Percentiles rank a stretch among this genome's conserved stretches.
Evolutionary conservation across 2,329 filamentous ascomycete genomes (phyloP).

Genomic region (Colletotrichum chrysophilum): DNA sequence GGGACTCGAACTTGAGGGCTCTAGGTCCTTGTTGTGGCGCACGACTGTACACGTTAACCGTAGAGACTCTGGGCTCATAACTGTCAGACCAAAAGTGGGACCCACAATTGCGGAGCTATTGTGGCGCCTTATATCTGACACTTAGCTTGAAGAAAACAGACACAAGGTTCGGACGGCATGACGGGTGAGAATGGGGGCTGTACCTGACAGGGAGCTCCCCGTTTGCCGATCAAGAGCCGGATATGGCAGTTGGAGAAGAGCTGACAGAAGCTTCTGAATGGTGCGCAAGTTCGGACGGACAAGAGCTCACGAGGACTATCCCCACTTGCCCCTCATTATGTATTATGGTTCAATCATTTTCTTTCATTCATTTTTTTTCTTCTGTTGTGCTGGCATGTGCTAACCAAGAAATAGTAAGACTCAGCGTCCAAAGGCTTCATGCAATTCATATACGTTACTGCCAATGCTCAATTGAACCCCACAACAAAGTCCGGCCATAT

Average conservation of each 20-base stretch:
- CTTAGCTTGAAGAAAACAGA: neutral
- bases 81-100: no score
- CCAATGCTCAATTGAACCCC: no score
- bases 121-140: no score
- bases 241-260: neutral
- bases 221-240: constrained; percentile 2
- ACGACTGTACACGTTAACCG: no score
- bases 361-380: neutral
- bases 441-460: neutral
- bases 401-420: neutral
- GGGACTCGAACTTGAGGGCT: no score
- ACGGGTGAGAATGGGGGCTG: neutral
- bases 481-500: neutral
- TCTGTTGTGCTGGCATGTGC: neutral
- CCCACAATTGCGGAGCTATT: no score
- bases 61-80: no score
- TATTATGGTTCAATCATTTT: neutral
- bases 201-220: neutral
- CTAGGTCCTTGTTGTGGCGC: no score
- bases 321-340: neutral
- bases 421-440: neutral
- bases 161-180: neutral
- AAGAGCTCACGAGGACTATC: neutral
- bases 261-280: constrained; percentile 1
- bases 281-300: constrained; percentile 17